Conservation (phyloP, 345 rosid genomes). For the Lenwebbia sp. region DNA sequence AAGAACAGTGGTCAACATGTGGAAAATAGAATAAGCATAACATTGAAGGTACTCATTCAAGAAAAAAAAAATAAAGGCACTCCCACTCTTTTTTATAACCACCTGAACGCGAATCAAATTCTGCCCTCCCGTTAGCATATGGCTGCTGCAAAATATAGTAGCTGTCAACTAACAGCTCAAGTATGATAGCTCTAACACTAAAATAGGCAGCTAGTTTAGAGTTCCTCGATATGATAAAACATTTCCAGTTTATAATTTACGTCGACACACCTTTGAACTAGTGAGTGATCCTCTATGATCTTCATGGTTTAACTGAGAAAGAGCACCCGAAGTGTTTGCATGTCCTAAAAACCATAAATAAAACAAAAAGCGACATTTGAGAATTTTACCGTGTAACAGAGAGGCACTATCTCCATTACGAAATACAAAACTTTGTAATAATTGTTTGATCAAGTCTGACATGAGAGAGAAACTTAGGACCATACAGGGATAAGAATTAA, state of each 20-base stretch:
- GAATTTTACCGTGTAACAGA: background rate
- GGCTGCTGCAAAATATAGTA: conserved; percentile 30
- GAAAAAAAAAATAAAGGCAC: background rate
- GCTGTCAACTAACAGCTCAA: background rate
- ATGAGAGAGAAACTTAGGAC: background rate
- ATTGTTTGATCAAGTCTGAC: background rate
- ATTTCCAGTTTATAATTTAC: background rate
- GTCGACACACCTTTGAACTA: conserved; percentile 44
- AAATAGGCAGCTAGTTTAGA: background rate
- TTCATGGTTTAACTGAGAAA: conserved; percentile 36
- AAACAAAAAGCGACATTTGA: background rate
- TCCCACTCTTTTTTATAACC: conserved; percentile 1
- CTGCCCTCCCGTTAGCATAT: conserved; percentile 49
- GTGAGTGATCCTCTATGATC: conserved; percentile 21
- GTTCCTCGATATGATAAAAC: background rate
- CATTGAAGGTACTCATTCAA: background rate
- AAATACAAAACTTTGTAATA: background rate
- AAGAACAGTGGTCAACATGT: background rate
- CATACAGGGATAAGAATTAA: background rate
- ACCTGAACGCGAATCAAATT: conserved; percentile 59
- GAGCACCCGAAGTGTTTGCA: conserved; percentile 18
- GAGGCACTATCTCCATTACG: background rate
- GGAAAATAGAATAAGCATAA: background rate
- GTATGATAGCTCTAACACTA: background rate
- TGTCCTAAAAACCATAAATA: conserved; percentile 30